A percentile compares a stretch with the other conserved stretches of the same genome.
phyloP scores from a whole-genome alignment of 441 rosid genomes.

The Populus hybrid region DNA sequence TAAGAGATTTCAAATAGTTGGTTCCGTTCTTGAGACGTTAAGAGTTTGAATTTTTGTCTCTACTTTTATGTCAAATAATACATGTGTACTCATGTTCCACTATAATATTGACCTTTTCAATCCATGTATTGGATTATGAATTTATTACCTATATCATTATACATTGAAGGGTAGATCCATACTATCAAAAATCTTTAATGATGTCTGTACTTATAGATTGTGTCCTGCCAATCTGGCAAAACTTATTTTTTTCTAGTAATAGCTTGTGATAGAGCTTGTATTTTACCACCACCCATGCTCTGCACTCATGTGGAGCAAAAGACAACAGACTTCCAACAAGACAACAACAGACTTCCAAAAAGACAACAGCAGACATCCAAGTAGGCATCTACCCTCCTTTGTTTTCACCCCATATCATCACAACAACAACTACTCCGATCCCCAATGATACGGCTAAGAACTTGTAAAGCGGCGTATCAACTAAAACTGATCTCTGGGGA shows the following conservation, averaged over 20 bases:
- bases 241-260: background rate
- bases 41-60: no score
- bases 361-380: background rate
- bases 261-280: background rate
- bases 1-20: background rate
- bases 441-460: constrained; percentile 68
- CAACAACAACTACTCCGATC: constrained; percentile 61
- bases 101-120: no score
- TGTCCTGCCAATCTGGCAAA: background rate
- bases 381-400: background rate
- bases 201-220: background rate
- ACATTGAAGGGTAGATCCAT: no score
- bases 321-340: no score
- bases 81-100: no score
- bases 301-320: no score
- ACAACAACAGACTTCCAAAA: no score
- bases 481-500: constrained; percentile 33
- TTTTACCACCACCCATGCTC: no score
- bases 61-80: no score
- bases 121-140: no score
- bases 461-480: constrained; percentile 47
- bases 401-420: constrained; percentile 74
- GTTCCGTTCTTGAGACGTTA: background rate
- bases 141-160: no score
- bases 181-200: no score